Conservation (phyloP, 1,139 yeast genomes). For the Lodderomyces pseudojiufengensis region DNA sequence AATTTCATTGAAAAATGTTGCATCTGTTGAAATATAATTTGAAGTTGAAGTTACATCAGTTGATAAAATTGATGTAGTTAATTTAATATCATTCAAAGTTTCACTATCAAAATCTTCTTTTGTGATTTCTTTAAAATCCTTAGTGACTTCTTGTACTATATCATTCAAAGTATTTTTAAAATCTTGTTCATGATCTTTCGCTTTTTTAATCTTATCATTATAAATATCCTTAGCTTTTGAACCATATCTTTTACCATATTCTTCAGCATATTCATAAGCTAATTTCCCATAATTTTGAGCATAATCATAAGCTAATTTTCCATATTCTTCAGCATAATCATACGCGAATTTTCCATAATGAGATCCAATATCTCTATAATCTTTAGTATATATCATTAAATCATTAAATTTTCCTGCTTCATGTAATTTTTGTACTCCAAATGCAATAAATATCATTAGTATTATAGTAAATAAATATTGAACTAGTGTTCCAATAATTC, state of each 20-base stretch:
- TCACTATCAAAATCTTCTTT: slow-evolving; percentile 18
- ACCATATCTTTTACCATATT: slow-evolving; percentile 17
- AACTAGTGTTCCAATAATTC: slow-evolving; percentile 35
- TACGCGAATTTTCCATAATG: slow-evolving; percentile 20
- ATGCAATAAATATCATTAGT: slow-evolving; percentile 43
- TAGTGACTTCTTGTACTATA: slow-evolving; percentile 19
- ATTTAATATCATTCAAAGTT: slow-evolving; percentile 16
- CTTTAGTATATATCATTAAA: slow-evolving; percentile 16
- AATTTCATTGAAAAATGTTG: slow-evolving; percentile 3
- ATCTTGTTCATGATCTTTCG: slow-evolving; percentile 11
- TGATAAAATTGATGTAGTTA: slow-evolving; percentile 8
- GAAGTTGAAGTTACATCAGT: not conserved
- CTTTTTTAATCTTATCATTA: slow-evolving; percentile 40
- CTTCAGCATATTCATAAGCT: slow-evolving; percentile 26
- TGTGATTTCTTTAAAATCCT: slow-evolving; percentile 16
- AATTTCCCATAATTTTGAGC: slow-evolving; percentile 18
- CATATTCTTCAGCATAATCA: slow-evolving; percentile 15
- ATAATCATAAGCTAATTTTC: slow-evolving; percentile 16
- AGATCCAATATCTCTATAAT: slow-evolving; percentile 19
- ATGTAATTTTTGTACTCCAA: slow-evolving; percentile 40
- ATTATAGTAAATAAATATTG: slow-evolving; percentile 40
- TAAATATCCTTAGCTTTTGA: slow-evolving; percentile 23
- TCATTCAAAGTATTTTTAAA: slow-evolving; percentile 16
- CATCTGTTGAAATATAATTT: not conserved
- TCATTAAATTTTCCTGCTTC: slow-evolving; percentile 36